phyloP scores from a whole-genome alignment of 164 flowering plant species.

The Amborella trichopoda region DNA sequence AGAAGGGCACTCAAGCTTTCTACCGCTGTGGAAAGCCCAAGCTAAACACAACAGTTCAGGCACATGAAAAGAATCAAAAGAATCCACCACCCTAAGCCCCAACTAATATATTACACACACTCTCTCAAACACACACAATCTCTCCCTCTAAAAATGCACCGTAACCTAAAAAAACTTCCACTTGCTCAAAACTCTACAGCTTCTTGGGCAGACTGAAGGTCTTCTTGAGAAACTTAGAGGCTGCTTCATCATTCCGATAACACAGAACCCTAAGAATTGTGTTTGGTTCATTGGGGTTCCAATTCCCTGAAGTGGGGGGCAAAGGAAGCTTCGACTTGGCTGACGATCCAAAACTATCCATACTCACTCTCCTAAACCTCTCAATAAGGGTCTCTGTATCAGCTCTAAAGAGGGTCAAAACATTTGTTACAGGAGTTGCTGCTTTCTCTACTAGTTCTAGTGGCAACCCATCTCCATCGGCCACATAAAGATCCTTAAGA shows the following conservation, averaged over 20 bases:
- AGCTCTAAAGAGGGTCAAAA: conserved; percentile 39
- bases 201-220: conserved; percentile 64
- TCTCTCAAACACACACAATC: no score
- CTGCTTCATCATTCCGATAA: conserved; percentile 52
- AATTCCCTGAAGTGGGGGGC: conserved; percentile 73
- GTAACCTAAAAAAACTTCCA: no score
- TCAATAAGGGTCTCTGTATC: conserved; percentile 51
- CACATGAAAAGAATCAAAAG: no score
- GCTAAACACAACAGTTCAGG: no score
- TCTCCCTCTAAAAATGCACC: no score
- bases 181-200: conserved; percentile 18
- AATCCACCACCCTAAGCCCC: no score
- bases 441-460: conserved; percentile 54
- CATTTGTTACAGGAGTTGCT: conserved; percentile 30
- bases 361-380: conserved; percentile 32
- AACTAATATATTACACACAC: no score
- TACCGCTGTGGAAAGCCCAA: no score
- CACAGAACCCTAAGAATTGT: conserved; percentile 68
- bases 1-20: no score
- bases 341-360: no score
- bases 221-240: conserved; percentile 71
- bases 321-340: conserved; percentile 53
- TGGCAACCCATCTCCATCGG: conserved; percentile 84
- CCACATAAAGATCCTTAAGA: conserved; percentile 58
- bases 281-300: conserved; percentile 66